Conservation (phyloP, 192 early-diverging fungal species). For the Backusella luteola region DNA sequence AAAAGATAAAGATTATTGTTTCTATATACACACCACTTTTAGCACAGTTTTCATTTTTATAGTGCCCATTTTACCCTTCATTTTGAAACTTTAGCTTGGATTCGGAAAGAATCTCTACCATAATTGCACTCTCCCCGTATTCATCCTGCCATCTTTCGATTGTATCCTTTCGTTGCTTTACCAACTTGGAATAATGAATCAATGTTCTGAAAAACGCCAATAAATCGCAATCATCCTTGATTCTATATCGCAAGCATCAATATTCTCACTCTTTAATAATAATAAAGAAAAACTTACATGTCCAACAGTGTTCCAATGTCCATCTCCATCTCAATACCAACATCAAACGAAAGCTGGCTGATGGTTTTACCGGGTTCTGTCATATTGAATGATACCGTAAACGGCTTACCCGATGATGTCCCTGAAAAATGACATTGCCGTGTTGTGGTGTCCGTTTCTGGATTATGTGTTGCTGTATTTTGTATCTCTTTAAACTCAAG, state of each 20-base stretch:
- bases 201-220: slow-evolving; percentile 26
- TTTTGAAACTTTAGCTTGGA: not conserved
- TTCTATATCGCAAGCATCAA: not conserved
- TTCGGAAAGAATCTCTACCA: not conserved
- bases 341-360: slow-evolving; percentile 7
- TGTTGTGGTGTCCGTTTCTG: not conserved
- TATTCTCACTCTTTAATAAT: no score
- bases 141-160: not conserved
- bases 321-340: slow-evolving; percentile 18
- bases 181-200: slow-evolving; percentile 21
- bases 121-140: not conserved
- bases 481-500: not conserved
- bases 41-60: no score
- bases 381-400: slow-evolving; percentile 13
- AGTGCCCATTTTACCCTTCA: not conserved
- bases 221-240: slow-evolving; percentile 20
- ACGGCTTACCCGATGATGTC: not conserved
- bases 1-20: slow-evolving; percentile 3
- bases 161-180: slow-evolving; percentile 1
- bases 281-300: not conserved
- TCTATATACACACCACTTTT: not conserved
- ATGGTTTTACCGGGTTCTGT: not conserved
- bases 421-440: slow-evolving; percentile 12
- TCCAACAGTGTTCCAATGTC: slow-evolving; percentile 4
- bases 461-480: not conserved